Conservation (phyloP, 352 stramenopile species). For the Nothophytophthora sp. region DNA sequence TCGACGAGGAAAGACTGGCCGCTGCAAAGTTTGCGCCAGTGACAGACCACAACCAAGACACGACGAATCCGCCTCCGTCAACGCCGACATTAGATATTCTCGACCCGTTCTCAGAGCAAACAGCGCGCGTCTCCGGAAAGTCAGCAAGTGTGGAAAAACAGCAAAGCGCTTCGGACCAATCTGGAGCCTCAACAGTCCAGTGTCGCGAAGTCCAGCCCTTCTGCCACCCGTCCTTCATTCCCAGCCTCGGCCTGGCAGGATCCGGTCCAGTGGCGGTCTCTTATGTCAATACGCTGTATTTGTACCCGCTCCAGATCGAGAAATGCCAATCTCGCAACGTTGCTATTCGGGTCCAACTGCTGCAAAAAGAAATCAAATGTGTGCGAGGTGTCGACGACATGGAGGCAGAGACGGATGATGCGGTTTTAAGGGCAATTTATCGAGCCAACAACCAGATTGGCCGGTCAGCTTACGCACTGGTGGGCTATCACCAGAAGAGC, state of each 20-base stretch:
- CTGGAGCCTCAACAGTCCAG: slow-evolving; percentile 1
- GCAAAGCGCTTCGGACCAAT: not conserved
- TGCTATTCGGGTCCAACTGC: slow-evolving; percentile 61
- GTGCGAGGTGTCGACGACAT: slow-evolving; percentile 45
- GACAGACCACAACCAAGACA: no score
- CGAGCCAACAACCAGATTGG: slow-evolving; percentile 24
- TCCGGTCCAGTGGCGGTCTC: slow-evolving; percentile 56
- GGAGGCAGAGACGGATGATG: slow-evolving; percentile 29
- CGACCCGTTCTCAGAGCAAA: slow-evolving; percentile 38
- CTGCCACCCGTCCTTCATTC: slow-evolving; percentile 36
- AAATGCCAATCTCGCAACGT: slow-evolving; percentile 73
- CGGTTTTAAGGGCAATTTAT: slow-evolving; percentile 43
- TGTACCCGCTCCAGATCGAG: slow-evolving; percentile 70
- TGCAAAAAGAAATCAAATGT: slow-evolving; percentile 47
- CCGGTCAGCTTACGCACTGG: slow-evolving; percentile 36
- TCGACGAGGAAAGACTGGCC: slow-evolving; percentile 41
- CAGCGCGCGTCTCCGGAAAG: not conserved
- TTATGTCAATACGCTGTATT: slow-evolving; percentile 62
- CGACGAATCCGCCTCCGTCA: not conserved
- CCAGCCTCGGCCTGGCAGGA: slow-evolving; percentile 40
- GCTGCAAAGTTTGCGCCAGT: slow-evolving; percentile 45
- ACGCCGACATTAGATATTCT: slow-evolving; percentile 22
- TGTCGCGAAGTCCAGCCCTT: slow-evolving; percentile 72
- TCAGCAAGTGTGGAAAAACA: slow-evolving; percentile 2
- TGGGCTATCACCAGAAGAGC: slow-evolving; percentile 83